Conservation (phyloP, 192 early-diverging fungal genomes). For the Paraglomus brasilianum region DNA sequence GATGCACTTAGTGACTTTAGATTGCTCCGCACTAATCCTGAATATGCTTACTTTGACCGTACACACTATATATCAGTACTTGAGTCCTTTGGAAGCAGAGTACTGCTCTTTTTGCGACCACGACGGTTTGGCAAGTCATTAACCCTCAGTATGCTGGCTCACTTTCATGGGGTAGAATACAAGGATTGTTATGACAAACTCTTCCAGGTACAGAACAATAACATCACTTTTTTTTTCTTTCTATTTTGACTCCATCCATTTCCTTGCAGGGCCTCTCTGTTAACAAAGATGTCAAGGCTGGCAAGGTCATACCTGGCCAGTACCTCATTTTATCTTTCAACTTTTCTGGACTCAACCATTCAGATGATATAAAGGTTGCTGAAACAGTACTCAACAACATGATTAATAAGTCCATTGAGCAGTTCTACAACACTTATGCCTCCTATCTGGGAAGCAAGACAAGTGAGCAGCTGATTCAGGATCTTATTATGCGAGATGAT, state of each 20-base stretch:
- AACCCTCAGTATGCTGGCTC: conserved; percentile 34
- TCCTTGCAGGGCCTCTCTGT: conserved; percentile 35
- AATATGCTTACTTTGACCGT: conserved; percentile 34
- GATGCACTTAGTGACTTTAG: conserved; percentile 31
- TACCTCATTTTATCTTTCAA: conserved; percentile 36
- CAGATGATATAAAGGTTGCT: conserved; percentile 17
- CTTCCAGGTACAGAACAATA: too few species aligned
- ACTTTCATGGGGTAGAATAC: conserved; percentile 37
- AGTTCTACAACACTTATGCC: conserved; percentile 36
- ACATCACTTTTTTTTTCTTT: too few species aligned
- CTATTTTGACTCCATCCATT: conserved; percentile 27
- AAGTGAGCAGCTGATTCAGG: conserved; percentile 28
- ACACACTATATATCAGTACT: conserved; percentile 34
- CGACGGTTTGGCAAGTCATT: conserved; percentile 38
- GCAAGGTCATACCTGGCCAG: conserved; percentile 3
- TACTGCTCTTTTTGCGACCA: conserved; percentile 33
- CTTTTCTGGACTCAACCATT: conserved; percentile 31
- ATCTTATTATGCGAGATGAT: conserved; percentile 26
- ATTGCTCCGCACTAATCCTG: conserved; percentile 21
- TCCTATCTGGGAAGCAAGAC: conserved; percentile 31
- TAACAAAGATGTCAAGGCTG: conserved; percentile 32
- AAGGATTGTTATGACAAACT: conserved; percentile 29
- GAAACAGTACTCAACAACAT: conserved; percentile 30
- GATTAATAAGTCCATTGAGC: conserved; percentile 35
- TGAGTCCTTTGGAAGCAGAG: conserved; percentile 20